phyloP scores from a whole-genome alignment of 2,329 filamentous ascomycete genomes.

The Fusarium mexicanum region DNA sequence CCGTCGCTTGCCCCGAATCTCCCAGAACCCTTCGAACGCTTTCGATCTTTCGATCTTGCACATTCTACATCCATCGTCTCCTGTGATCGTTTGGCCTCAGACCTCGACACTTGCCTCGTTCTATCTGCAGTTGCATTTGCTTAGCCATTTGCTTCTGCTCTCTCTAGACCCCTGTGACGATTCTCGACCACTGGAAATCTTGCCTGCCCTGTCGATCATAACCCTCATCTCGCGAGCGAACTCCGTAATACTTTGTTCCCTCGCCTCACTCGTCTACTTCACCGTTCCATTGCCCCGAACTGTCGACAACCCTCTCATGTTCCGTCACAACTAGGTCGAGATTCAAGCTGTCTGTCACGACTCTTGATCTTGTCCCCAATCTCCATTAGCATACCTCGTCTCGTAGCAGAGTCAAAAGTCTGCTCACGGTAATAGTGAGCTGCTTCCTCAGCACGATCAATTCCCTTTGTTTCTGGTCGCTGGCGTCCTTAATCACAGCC shows the following conservation, averaged over 20 bases:
- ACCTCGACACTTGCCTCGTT: constrained; percentile 41
- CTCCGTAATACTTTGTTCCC: constrained; percentile 43
- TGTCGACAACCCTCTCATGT: constrained; percentile 46
- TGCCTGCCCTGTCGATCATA: constrained; percentile 29
- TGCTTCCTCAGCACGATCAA: constrained; percentile 51
- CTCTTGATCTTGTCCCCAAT: constrained; percentile 44
- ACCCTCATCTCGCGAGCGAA: constrained; percentile 35
- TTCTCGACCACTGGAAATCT: constrained; percentile 39
- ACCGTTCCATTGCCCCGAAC: constrained; percentile 33
- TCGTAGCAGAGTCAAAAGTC: constrained; percentile 41
- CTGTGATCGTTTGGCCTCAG: constrained; percentile 44
- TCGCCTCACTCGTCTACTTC: constrained; percentile 26
- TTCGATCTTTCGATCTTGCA: constrained; percentile 28
- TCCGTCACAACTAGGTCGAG: constrained; percentile 43
- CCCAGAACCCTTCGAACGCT: constrained; percentile 29
- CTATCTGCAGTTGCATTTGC: constrained; percentile 43
- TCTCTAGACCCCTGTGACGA: constrained; percentile 41
- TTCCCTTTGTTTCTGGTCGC: constrained; percentile 60
- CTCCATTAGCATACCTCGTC: constrained; percentile 26
- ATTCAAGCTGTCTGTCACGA: constrained; percentile 47
- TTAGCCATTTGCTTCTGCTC: constrained; percentile 39
- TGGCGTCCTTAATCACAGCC: constrained; percentile 62
- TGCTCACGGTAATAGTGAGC: constrained; percentile 60
- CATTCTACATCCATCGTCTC: constrained; percentile 34
- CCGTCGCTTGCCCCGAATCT: constrained; percentile 37